Evolutionary conservation across 2,329 filamentous ascomycete genomes (phyloP).

Genomic region (Alternaria dauci): DNA sequence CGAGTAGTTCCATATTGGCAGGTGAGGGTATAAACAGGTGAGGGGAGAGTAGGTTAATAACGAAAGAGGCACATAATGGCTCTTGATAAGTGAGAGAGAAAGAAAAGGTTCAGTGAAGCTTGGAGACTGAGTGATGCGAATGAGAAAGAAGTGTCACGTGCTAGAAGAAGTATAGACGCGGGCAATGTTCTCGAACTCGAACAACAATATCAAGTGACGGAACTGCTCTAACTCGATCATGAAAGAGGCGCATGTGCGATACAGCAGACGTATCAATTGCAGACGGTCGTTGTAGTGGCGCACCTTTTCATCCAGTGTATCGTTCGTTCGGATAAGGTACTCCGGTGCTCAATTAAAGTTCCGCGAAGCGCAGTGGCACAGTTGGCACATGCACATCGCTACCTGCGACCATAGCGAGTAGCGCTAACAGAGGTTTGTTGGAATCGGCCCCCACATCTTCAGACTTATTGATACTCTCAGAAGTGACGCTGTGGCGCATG

Average conservation of each 20-base stretch:
- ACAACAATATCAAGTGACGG: neutral
- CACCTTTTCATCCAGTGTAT: neutral
- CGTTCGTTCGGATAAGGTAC: neutral
- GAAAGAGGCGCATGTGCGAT: neutral
- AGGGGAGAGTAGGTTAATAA: neutral
- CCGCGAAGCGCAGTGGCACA: neutral
- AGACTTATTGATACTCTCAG: neutral
- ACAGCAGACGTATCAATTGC: neutral
- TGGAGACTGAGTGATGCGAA: neutral
- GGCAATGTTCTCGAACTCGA: neutral
- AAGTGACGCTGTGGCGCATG: neutral
- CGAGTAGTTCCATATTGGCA: too few relatives aligned
- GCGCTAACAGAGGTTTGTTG: neutral
- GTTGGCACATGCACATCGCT: neutral
- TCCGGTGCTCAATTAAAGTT: neutral
- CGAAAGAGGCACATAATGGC: neutral
- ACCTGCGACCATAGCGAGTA: neutral
- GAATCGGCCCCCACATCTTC: neutral
- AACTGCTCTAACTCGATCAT: neutral
- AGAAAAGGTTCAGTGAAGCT: neutral
- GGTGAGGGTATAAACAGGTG: too few relatives aligned
- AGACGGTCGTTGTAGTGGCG: neutral
- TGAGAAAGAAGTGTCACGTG: neutral
- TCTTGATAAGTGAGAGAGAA: neutral
- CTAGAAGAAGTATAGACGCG: neutral